phyloP scores from a whole-genome alignment of 1,284 basidiomycete genomes.

The Ganoderma sinense region DNA sequence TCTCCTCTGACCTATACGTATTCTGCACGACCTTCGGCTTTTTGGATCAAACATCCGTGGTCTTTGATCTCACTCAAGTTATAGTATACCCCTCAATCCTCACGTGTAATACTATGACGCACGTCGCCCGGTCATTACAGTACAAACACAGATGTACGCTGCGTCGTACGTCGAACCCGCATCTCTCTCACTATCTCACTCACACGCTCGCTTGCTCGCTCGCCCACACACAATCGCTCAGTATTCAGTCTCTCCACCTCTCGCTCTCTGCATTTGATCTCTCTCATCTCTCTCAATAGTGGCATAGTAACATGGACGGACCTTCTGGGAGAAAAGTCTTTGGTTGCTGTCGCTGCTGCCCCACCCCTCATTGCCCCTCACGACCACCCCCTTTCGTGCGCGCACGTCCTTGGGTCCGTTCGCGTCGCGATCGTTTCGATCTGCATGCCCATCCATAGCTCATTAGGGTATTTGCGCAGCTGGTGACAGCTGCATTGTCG shows the following conservation, averaged over 20 bases:
- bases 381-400: background rate
- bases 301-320: slow-evolving; percentile 26
- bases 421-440: background rate
- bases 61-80: slow-evolving; percentile 43
- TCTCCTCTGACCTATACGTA: slow-evolving; percentile 30
- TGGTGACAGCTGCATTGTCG: slow-evolving; percentile 23
- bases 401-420: slow-evolving; percentile 1
- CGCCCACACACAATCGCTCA: slow-evolving; percentile 21
- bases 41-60: slow-evolving; percentile 43
- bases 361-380: background rate
- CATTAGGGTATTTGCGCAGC: slow-evolving; percentile 27
- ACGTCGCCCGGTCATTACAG: slow-evolving; percentile 41
- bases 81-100: slow-evolving; percentile 47
- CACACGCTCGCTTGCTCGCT: slow-evolving; percentile 27
- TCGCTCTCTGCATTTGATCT: slow-evolving; percentile 13
- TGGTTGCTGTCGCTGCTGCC: background rate
- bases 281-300: slow-evolving; percentile 16
- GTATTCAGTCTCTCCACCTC: slow-evolving; percentile 6
- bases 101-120: slow-evolving; percentile 48
- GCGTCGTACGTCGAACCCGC: slow-evolving; percentile 38
- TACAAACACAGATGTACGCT: slow-evolving; percentile 37
- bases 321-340: slow-evolving; percentile 29
- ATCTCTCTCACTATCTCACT: slow-evolving; percentile 36
- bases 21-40: slow-evolving; percentile 33
- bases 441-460: slow-evolving; percentile 26